Base-by-base conservation (phyloP, 305 asterid genomes). In the Salvia sclarea region DNA sequence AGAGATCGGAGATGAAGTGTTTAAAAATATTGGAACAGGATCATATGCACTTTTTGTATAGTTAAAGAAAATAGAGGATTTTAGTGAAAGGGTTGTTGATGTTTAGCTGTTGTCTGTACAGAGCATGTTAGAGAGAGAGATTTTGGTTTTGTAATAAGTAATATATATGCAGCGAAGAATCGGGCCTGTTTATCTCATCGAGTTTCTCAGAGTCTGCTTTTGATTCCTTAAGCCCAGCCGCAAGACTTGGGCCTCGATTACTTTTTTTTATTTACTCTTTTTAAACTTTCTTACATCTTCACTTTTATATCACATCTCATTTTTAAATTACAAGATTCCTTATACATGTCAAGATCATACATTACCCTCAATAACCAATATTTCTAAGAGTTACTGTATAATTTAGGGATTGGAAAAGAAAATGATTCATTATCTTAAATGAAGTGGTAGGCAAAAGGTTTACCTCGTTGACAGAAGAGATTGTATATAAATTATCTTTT, bases 141-240 rank as follows among this genome's bases (percentile, higher is more conserved):
- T 81, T 83, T 83, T 71, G 91, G 76, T 78, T 75, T 83, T 77
- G 81, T 81, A n/a, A n/a, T n/a, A n/a, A n/a, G n/a, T n/a, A n/a
- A n/a, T n/a, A n/a, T n/a, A 76, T 67, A 79, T 78, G 44, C 95
- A 76, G 92, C 97, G 92, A 79, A 77, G 84, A 90, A 80, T 88
- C 87, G 81, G 96, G 86, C 96, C 78, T 82, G 84, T 90, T 86
- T 88, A 80, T 61, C 96, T 86, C 93, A 73, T 86, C 95, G 87
- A 81, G 80, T 83, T 80, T 75, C 75, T 55, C 72, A 71, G 68
- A 52, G 68, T 62, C 68, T 72, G 74, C 31, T 44, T 58, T 57
- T 75, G 61, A 75, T 78, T 69, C 91, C 81, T 71, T 37, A 83
- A 76, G 80, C 86, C 77, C 82, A 76, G 85, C 89, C 90, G 87